Evolutionary conservation across 495 filamentous ascomycete species (phyloP), one percentile per base, ranked within the genome.

Genomic region (Tuber calosporum): DNA sequence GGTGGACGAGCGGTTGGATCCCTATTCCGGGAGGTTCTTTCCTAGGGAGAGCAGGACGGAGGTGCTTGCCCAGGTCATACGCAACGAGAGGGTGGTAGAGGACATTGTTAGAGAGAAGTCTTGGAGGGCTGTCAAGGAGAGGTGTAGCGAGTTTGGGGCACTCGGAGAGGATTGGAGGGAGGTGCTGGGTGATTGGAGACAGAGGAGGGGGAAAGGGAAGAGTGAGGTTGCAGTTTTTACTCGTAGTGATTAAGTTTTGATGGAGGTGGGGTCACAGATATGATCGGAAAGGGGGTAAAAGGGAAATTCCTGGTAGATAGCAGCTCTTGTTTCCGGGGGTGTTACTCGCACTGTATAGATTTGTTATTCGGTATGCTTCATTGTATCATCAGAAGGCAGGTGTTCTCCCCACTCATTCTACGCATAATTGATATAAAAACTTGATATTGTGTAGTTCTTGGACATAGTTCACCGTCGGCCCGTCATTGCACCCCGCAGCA

Each of bases 1-100:
- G 7, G 90, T 98, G 22, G 86, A 99, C 83, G 95, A 97, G 82
- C 85, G 95, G 73, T 83, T 98, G 72, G 95, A 99, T 83, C 95
- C 95, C 26, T 99, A 99, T 79, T 93, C 90, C 30, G 92, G 85
- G 36, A 86, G 94, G 39, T 96, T 90, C 79, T 94, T 93, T 74
- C 93, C 94, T 0, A 85, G 87, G 66, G 93, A 98, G 83, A 86
- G 92, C 66, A 86, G 94, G 72, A 96, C 94, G 1, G 92, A 99
- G 83, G 87, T 87, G 58, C 81, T 99, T 68, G 93, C 93, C 17
- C 86, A 83, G 42, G 74, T 97, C 67, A 83, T 98, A 42, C 87
- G 94, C 75, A 93, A 92, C 82, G 94, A 99, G 84, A 87, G 90
- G 75, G 88, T 87, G 22, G 91, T 99, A 34, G 95, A 99, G 82